These are phyloP conservation scores for Fibroporia radiculosa DNA, from an alignment of 768 basidiomycete species.

Conservation along the genomic window DNA sequence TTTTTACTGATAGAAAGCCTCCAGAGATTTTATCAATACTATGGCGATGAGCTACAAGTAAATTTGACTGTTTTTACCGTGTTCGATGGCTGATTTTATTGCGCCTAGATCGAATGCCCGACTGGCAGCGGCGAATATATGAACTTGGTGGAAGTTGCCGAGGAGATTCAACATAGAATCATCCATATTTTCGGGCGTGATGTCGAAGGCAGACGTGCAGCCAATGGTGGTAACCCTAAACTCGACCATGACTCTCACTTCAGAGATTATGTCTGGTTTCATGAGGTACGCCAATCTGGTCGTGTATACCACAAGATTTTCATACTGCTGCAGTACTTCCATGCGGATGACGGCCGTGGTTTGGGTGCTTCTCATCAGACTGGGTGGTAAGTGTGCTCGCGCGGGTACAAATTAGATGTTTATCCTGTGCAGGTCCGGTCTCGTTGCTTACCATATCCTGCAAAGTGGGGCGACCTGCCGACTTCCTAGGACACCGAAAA, in stretches of 20 bases:
- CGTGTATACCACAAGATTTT: neutral
- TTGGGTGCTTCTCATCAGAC: conserved; percentile 98
- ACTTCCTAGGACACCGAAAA: conserved; percentile 89
- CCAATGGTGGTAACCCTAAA: conserved; percentile 84
- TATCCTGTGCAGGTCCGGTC: conserved; percentile 58
- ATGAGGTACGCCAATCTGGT: conserved; percentile 51
- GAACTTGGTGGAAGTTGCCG: conserved; percentile 89
- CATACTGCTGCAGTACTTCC: conserved; percentile 67
- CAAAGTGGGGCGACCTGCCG: conserved; percentile 87
- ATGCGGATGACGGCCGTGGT: conserved; percentile 87
- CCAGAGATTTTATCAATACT: conserved; percentile 97
- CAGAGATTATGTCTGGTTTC: conserved; percentile 94
- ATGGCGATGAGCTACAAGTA: conserved; percentile 81
- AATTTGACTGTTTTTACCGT: no score
- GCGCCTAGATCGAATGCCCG: conserved; percentile 85
- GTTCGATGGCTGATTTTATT: no score
- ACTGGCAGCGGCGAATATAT: conserved; percentile 97
- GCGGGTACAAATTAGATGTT: neutral
- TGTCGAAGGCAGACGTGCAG: conserved; percentile 75
- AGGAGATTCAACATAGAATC: conserved; percentile 98
- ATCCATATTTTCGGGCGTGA: conserved; percentile 99
- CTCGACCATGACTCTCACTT: conserved; percentile 92
- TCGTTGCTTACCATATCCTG: conserved; percentile 86
- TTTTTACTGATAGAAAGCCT: conserved; percentile 93
- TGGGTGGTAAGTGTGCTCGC: conserved; percentile 65